Evolutionary conservation across 2,329 filamentous ascomycete species (phyloP).

Genomic region (Diaporthe sp.): DNA sequence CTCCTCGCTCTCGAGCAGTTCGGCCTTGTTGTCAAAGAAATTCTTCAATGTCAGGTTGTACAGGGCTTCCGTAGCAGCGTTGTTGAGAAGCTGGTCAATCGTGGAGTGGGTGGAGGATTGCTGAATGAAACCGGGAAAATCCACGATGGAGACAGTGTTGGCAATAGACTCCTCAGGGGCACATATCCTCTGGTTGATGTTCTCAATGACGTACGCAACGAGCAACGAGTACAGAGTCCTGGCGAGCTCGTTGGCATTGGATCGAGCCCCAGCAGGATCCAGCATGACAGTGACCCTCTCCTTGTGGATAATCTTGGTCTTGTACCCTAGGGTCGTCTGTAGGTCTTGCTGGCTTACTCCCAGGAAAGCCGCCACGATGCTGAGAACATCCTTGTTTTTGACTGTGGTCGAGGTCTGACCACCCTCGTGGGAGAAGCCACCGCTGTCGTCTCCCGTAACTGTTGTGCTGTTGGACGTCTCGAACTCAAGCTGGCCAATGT

Average conservation of each 20-base stretch:
- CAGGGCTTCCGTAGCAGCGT: constrained; percentile 90
- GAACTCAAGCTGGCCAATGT: constrained; percentile 97
- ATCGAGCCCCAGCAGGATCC: constrained; percentile 88
- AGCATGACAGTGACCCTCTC: constrained; percentile 99
- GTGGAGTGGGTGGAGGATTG: constrained; percentile 85
- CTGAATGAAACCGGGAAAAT: constrained; percentile 96
- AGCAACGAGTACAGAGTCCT: constrained; percentile 93
- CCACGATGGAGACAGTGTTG: constrained; percentile 95
- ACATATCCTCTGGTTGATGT: constrained; percentile 89
- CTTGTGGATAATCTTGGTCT: constrained; percentile 95
- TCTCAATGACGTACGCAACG: constrained; percentile 94
- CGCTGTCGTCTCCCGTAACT: constrained; percentile 88
- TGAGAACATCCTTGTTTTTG: constrained; percentile 91
- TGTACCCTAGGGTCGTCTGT: constrained; percentile 91
- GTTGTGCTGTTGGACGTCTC: constrained; percentile 84
- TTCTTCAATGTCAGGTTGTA: constrained; percentile 95
- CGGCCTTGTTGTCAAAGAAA: constrained; percentile 95
- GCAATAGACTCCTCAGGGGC: constrained; percentile 88
- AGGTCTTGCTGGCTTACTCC: constrained; percentile 86
- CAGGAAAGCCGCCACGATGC: constrained; percentile 92
- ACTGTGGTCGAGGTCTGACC: constrained; percentile 87
- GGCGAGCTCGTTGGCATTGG: constrained; percentile 94
- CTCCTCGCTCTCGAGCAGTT: constrained; percentile 94
- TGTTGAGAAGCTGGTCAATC: constrained; percentile 93
- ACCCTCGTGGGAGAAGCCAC: constrained; percentile 95